Base-by-base conservation (phyloP, 2,329 filamentous ascomycete genomes). In the Penicillium sp. region DNA sequence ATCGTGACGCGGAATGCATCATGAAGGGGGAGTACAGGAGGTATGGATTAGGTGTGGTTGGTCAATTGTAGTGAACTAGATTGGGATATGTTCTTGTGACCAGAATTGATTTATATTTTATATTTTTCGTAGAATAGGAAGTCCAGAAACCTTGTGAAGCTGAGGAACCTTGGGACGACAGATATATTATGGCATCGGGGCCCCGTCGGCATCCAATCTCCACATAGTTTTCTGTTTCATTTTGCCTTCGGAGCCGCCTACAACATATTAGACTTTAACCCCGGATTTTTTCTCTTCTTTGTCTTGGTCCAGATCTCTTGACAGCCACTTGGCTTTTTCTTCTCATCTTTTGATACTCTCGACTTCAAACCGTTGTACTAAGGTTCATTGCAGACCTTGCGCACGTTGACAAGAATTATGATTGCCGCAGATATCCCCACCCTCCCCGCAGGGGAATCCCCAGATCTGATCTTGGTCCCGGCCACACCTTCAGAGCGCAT, bases 401-500 rank as follows among this genome's bases (percentile, higher is more conserved):
- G 23, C 42, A 47, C 27, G 7, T 47, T 19, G 7, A 16, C 23
- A 13, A 13, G 14, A 19, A 8, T 18, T 2, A 75, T 74, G 73
- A 73, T 72, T 61, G 70, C 73, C 41, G 61, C 70, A 55, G 65
- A 71, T 35, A 59, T 60, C 53, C 59, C 60, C 8, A 52, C 61
- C 19, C 73, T 84, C 19, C 83, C 82, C 11, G 61, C 69, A 45
- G 74, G 76, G 40, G 71, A 79, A 56, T 81, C 81, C 2, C 72
- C 81, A 1, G 73, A 79, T 32, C 70, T 87, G 26, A 70, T 73
- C 40, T 74, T 87, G 29, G 80, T 80, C 23, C 76, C 80, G 27
- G 81, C 83, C 2, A 84, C 81, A 1, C 71, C 75, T 16, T 73
- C 77, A 41, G 84, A 87, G 67, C 77, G 78, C 47, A 66, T 79